A percentile compares a stretch with the other conserved stretches of the same genome.
Evolutionary conservation across 192 early-diverging fungal species (phyloP).

Genomic region (Linnemannia elongata): DNA sequence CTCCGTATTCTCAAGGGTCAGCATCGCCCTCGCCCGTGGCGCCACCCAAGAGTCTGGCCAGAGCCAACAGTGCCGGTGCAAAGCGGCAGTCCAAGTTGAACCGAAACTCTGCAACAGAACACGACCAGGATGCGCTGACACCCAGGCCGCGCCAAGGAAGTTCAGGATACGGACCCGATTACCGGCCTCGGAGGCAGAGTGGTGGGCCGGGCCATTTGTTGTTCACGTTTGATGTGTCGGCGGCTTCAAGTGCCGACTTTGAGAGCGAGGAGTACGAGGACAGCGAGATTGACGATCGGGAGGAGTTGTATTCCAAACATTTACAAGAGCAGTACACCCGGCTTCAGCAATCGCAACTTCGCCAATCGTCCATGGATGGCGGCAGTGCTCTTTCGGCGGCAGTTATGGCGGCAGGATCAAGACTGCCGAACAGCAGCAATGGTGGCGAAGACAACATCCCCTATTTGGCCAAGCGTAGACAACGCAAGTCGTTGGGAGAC

Average conservation of each 20-base stretch:
- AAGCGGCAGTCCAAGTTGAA: conserved; percentile 36
- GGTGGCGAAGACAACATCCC: background rate
- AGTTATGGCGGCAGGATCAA: background rate
- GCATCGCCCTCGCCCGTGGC: conserved; percentile 19
- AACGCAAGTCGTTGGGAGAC: conserved; percentile 47
- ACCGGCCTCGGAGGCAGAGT: conserved; percentile 46
- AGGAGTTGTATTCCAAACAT: conserved; percentile 21
- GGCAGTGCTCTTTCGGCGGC: background rate
- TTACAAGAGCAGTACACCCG: conserved; percentile 46
- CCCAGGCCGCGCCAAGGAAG: conserved; percentile 25
- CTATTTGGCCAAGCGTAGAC: conserved; percentile 17
- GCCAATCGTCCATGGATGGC: conserved; percentile 11
- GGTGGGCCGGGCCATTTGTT: conserved; percentile 42
- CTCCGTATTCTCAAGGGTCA: background rate
- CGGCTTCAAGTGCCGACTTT: conserved; percentile 14
- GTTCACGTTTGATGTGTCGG: conserved; percentile 20
- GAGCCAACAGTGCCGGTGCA: conserved; percentile 24
- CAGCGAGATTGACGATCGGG: conserved; percentile 39
- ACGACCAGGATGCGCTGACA: conserved; percentile 43
- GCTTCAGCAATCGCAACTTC: conserved; percentile 34
- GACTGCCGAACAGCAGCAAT: background rate
- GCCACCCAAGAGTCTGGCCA: conserved; percentile 49
- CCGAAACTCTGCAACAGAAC: conserved; percentile 4
- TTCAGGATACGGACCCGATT: conserved; percentile 33
- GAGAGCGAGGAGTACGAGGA: conserved; percentile 55